A percentile compares a stretch with the other conserved stretches of the same genome.
phyloP scores from a whole-genome alignment of 1,284 basidiomycete species.

The Ceratobasidium sp. region DNA sequence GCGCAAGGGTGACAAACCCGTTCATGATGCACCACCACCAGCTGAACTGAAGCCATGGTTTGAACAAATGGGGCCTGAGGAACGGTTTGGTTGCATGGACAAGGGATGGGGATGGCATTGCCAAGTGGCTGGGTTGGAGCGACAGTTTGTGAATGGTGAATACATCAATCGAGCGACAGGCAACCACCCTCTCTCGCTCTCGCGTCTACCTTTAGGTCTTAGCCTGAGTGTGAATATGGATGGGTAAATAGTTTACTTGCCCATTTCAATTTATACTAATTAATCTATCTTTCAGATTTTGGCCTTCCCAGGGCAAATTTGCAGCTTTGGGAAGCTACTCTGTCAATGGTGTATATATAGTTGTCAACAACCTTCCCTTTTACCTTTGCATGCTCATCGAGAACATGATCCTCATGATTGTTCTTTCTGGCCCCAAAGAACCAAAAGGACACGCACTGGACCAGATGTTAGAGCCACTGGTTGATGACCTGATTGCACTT shows the following conservation, averaged over 20 bases:
- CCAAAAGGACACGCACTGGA: conserved; percentile 5
- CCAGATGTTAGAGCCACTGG: conserved; percentile 12
- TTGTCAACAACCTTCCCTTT: conserved; percentile 20
- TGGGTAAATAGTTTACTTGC: not conserved
- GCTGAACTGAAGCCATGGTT: not conserved
- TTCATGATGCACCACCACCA: not conserved
- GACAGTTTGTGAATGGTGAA: not conserved
- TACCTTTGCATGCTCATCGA: not conserved
- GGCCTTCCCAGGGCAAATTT: not conserved
- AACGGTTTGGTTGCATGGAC: not conserved
- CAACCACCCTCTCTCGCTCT: not conserved
- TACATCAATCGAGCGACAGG: not conserved
- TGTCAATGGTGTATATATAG: not conserved
- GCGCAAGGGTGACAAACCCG: not conserved
- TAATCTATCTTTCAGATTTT: not conserved
- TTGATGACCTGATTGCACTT: conserved; percentile 25
- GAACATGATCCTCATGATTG: conserved; percentile 7
- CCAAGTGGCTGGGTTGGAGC: not conserved
- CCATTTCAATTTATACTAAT: not conserved
- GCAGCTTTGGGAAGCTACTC: not conserved
- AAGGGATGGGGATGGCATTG: not conserved
- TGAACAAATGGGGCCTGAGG: not conserved
- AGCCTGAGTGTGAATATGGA: not conserved
- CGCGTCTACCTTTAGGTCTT: conserved; percentile 2
- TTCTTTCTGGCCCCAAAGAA: not conserved